phyloP scores from a whole-genome alignment of 2,329 filamentous ascomycete genomes.

The Achaetomium macrosporum region DNA sequence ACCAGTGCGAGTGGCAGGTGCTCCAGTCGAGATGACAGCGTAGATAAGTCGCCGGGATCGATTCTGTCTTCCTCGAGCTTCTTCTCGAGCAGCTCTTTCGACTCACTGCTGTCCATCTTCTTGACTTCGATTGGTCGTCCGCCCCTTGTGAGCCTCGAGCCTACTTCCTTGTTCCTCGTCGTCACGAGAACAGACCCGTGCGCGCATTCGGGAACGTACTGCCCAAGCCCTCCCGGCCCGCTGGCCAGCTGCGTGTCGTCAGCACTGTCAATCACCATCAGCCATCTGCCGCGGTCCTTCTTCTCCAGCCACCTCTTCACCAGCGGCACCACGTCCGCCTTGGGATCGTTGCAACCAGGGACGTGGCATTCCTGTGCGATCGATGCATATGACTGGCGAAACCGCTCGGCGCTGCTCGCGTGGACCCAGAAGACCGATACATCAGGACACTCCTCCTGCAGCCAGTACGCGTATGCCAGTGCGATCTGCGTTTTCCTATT shows the following conservation, averaged over 20 bases:
- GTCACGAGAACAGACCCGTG: not conserved
- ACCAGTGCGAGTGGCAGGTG: slow-evolving; percentile 31
- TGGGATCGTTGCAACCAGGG: slow-evolving; percentile 22
- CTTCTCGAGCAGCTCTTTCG: not conserved
- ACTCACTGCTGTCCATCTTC: not conserved
- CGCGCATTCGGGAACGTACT: not conserved
- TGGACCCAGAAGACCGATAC: slow-evolving; percentile 32
- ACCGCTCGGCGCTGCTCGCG: slow-evolving; percentile 28
- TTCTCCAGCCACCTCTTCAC: slow-evolving; percentile 28
- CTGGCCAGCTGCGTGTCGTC: slow-evolving; percentile 5
- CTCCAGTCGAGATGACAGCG: not conserved
- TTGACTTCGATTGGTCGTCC: not conserved
- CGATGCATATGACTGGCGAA: slow-evolving; percentile 25
- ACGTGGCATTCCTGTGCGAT: slow-evolving; percentile 26
- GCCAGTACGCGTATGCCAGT: slow-evolving; percentile 26
- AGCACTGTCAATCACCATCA: slow-evolving; percentile 21
- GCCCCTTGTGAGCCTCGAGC: not conserved
- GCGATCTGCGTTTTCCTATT: slow-evolving; percentile 32
- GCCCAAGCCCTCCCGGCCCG: not conserved
- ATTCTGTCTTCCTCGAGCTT: not conserved
- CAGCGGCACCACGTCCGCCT: slow-evolving; percentile 22
- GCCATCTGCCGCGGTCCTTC: slow-evolving; percentile 15
- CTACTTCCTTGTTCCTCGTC: not conserved
- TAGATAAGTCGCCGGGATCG: not conserved
- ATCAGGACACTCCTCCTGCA: slow-evolving; percentile 17